A percentile compares a stretch with the other conserved stretches of the same genome.
These are phyloP conservation scores for Chytridiales sp. DNA, from an alignment of 371 early-diverging fungal genomes.

Conservation along the genomic window DNA sequence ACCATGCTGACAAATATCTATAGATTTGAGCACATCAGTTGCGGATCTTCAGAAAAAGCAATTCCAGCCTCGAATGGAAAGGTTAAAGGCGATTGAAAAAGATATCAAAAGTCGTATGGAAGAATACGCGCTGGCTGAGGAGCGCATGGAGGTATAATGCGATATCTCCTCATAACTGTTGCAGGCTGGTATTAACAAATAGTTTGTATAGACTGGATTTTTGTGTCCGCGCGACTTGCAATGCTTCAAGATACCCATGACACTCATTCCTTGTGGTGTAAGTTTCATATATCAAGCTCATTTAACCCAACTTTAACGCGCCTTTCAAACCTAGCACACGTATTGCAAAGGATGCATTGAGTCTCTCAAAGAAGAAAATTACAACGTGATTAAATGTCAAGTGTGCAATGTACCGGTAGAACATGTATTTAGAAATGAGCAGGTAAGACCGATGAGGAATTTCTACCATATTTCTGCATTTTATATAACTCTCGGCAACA, in stretches of 20 bases:
- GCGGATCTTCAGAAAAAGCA: conserved; percentile 44
- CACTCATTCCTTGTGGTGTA: conserved; percentile 49
- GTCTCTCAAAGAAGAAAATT: conserved; percentile 49
- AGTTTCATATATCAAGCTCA: background rate
- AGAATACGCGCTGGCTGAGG: conserved; percentile 51
- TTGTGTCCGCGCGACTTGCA: conserved; percentile 49
- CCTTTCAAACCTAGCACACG: conserved; percentile 38
- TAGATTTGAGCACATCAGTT: conserved; percentile 30
- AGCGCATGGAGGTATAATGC: conserved; percentile 46
- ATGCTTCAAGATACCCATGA: conserved; percentile 43
- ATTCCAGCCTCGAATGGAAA: conserved; percentile 53
- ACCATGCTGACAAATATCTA: background rate
- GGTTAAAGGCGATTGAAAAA: conserved; percentile 46
- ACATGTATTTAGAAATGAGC: conserved; percentile 48
- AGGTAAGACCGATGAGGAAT: conserved; percentile 15
- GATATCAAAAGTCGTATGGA: conserved; percentile 50
- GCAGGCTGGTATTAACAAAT: background rate
- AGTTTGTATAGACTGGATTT: conserved; percentile 43
- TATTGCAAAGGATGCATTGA: conserved; percentile 47
- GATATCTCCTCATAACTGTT: background rate
- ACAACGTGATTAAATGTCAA: conserved; percentile 45
- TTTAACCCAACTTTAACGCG: background rate
- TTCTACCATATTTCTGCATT: background rate
- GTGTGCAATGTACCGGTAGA: conserved; percentile 38
- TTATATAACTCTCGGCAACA: conserved; percentile 12